Evolutionary conservation across 148 eudicot species (phyloP).

Genomic region (Euryodendron excelsum): DNA sequence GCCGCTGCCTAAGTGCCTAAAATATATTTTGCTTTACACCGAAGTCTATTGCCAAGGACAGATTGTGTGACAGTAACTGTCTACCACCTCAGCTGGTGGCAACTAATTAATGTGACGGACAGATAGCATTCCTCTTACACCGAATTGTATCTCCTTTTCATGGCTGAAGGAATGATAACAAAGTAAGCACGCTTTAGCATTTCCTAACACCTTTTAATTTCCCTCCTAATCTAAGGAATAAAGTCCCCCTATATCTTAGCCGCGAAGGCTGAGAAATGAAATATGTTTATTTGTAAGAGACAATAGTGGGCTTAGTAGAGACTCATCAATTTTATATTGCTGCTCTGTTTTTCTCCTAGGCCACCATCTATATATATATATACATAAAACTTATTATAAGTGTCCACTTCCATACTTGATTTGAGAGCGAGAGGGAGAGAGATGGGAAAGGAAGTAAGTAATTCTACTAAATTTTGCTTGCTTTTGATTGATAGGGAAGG

Average conservation of each 20-base stretch:
- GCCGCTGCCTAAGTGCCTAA: not conserved
- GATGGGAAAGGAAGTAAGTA: not conserved
- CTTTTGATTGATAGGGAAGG: constrained; percentile 9
- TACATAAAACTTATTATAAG: not conserved
- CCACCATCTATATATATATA: not conserved
- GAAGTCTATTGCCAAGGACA: too few species aligned
- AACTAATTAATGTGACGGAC: too few species aligned
- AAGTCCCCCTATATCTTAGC: not conserved
- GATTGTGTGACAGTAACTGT: too few species aligned
- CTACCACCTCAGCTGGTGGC: too few species aligned
- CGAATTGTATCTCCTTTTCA: constrained; percentile 35
- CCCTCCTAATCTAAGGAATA: not conserved
- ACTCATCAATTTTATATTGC: not conserved
- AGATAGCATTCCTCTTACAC: too few species aligned
- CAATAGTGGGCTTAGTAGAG: not conserved
- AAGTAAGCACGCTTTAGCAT: constrained; percentile 37
- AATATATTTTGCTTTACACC: constrained; percentile 20
- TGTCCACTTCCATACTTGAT: too few species aligned
- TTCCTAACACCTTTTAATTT: not conserved
- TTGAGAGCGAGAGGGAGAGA: constrained; percentile 1
- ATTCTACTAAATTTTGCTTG: constrained; percentile 12
- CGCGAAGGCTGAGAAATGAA: not conserved
- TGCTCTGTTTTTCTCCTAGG: not conserved
- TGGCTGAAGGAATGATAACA: constrained; percentile 39
- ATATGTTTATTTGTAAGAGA: not conserved